Evolutionary conservation across 768 basidiomycete species (phyloP).

Genomic region (Leccinum obscurum): DNA sequence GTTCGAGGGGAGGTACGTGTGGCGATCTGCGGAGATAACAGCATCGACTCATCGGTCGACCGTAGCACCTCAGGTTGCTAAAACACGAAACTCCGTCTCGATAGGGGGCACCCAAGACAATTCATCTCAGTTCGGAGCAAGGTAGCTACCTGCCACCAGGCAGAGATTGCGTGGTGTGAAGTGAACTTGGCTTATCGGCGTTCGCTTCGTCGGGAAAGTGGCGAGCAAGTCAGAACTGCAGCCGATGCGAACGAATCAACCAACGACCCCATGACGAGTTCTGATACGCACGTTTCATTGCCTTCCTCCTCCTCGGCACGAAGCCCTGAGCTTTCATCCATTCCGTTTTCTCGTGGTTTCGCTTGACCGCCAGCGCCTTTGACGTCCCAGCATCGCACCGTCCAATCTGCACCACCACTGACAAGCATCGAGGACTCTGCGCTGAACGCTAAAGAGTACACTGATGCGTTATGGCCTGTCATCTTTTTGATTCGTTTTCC

Average conservation of each 20-base stretch:
- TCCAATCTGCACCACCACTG: constrained; percentile 92
- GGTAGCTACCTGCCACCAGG: constrained; percentile 77
- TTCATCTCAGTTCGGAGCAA: constrained; percentile 53
- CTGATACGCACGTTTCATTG: constrained; percentile 65
- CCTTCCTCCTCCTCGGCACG: constrained; percentile 50
- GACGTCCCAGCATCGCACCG: constrained; percentile 98
- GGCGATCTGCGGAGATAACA: neutral
- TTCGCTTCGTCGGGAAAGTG: constrained; percentile 95
- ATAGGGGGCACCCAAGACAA: neutral
- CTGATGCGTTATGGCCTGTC: constrained; percentile 87
- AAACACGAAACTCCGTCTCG: neutral
- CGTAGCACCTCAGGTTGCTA: neutral
- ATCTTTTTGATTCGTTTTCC: constrained; percentile 95
- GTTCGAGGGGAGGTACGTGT: neutral
- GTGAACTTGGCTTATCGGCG: constrained; percentile 88
- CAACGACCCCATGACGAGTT: neutral
- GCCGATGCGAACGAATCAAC: constrained; percentile 6
- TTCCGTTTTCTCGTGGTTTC: constrained; percentile 61
- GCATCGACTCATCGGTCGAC: no score
- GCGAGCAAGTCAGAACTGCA: constrained; percentile 79
- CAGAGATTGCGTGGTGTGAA: constrained; percentile 96
- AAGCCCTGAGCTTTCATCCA: constrained; percentile 33
- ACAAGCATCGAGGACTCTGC: constrained; percentile 89
- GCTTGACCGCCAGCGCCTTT: constrained; percentile 70
- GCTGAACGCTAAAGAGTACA: constrained; percentile 90